Conservation (phyloP, 192 early-diverging fungal species). For the Backusella tarrabulga region DNA sequence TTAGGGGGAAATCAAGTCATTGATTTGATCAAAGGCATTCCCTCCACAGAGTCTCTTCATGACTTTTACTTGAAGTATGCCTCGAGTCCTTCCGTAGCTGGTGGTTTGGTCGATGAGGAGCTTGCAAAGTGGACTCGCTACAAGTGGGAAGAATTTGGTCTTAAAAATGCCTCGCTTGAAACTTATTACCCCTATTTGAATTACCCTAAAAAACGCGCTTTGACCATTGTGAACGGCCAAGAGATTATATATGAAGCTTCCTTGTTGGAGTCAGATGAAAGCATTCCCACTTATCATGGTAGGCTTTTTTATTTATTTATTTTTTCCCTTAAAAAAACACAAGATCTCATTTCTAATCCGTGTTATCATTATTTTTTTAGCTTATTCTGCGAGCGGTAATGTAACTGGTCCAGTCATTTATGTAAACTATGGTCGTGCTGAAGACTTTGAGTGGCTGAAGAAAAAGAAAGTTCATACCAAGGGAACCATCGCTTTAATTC, state of each 20-base stretch:
- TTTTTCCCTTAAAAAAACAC: background rate
- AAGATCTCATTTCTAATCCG: background rate
- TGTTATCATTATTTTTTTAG: constrained; percentile 8
- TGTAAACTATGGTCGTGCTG: constrained; percentile 57
- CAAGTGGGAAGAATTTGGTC: constrained; percentile 48
- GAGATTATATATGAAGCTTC: constrained; percentile 48
- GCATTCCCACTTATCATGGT: constrained; percentile 62
- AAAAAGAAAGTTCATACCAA: constrained; percentile 29
- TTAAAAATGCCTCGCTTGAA: constrained; percentile 49
- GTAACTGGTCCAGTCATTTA: constrained; percentile 61
- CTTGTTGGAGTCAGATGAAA: constrained; percentile 55
- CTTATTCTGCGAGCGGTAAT: constrained; percentile 56
- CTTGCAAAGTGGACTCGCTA: constrained; percentile 56
- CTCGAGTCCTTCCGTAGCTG: constrained; percentile 56
- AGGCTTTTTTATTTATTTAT: no score
- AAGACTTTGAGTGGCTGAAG: constrained; percentile 51
- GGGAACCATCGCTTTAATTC: constrained; percentile 54
- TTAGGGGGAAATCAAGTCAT: background rate
- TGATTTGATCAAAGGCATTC: background rate
- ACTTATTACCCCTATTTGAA: constrained; percentile 63
- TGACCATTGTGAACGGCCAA: constrained; percentile 49
- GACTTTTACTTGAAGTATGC: constrained; percentile 53
- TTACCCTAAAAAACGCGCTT: constrained; percentile 48
- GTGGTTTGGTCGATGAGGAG: constrained; percentile 37
- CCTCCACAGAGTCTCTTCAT: constrained; percentile 37